Base-by-base conservation (phyloP, 2,329 filamentous ascomycete genomes). In the Verticillium zaregamsianum region DNA sequence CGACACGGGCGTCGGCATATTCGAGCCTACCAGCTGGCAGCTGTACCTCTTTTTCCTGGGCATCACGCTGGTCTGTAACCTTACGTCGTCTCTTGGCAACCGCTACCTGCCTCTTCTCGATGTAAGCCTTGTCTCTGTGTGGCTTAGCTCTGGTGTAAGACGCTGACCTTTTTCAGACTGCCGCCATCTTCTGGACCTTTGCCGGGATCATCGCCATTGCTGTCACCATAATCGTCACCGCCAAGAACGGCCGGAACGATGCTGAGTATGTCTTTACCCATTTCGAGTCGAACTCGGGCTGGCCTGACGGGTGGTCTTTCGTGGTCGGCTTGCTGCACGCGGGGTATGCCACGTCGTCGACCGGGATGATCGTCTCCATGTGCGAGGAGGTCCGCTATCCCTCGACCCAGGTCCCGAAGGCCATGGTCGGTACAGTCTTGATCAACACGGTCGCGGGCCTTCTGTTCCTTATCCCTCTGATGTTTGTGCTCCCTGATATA, bases 291-390 rank as follows among this genome's bases (percentile, higher is more conserved):
- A 82, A 82, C 63, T 90, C 89, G 4, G 89, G 89, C 62, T 93
- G 90, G 89, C 77, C 80, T 5, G 78, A 82, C 54, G 89, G 89
- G 68, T 91, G 89, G 89, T 88, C 88, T 4, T 91, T 90, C 77
- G 86, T 84, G 70, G 86, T 92, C 62, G 89, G 89, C 70, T 80
- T 92, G 33, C 79, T 91, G 25, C 89, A 91, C 68, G 89, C 87
- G 58, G 89, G 86, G 64, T 91, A 92, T 69, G 88, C 87, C 56
- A 91, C 89, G 14, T 91, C 89, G 5, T 90, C 88, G 17, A 91
- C 89, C 0, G 90, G 90, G 75, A 92, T 92, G 90, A 89, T 92
- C 63, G 88, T 92, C 71, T 90, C 86, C 64, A 91, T 91, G 89
- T 90, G 87, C 68, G 89, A 92, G 74, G 89, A 91, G 72, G 88